Base-by-base conservation (phyloP, 495 filamentous ascomycete genomes). In the Poronia punctata region DNA sequence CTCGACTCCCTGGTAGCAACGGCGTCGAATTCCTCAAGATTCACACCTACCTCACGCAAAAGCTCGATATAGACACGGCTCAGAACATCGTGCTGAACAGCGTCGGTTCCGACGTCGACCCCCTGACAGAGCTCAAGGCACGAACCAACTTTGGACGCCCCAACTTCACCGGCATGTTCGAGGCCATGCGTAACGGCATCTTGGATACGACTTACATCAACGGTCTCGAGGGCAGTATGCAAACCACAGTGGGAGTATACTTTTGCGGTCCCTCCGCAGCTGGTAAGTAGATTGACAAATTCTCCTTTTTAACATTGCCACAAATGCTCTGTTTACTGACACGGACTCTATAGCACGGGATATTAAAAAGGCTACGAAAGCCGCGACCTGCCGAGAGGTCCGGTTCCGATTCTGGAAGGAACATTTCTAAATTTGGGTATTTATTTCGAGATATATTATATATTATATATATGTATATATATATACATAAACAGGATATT, bases 321-420 rank as follows among this genome's bases (percentile, higher is more conserved):
- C n/a, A n/a, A n/a, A n/a, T n/a, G n/a, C 23, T 18, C 21, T 28
- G 31, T 21, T 25, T 27, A 40, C 65, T 68, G 48, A 68, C 54
- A 30, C 18, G 27, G 8, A n/a, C n/a, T 46, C 35, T n/a, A 78
- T 77, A 54, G 90, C 90, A 1, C 72, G 87, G 49, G 78, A 89
- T 56, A 96, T 99, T 53, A 79, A 79, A 57, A 80, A 79, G 56
- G 88, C 92, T 10, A 82, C 86, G 35, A 81, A 78, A 52, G 53
- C 62, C 30, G 79, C 82, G 5, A 84, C 78, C 14, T 79, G 72
- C 5, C 75, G 71, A 45, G 85, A 94, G 48, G 84, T 98, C 40
- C 76, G 76, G 40, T 99, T 97, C 68, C 87, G 86, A 59, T 99
- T 99, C 72, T 99, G 92, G 92, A 99, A 97, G 67, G 92, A 99